A percentile compares a stretch with the other conserved stretches of the same genome.
These are phyloP conservation scores for Aspergillus coremiiformis DNA, from an alignment of 495 filamentous ascomycete genomes.

Conservation along the genomic window DNA sequence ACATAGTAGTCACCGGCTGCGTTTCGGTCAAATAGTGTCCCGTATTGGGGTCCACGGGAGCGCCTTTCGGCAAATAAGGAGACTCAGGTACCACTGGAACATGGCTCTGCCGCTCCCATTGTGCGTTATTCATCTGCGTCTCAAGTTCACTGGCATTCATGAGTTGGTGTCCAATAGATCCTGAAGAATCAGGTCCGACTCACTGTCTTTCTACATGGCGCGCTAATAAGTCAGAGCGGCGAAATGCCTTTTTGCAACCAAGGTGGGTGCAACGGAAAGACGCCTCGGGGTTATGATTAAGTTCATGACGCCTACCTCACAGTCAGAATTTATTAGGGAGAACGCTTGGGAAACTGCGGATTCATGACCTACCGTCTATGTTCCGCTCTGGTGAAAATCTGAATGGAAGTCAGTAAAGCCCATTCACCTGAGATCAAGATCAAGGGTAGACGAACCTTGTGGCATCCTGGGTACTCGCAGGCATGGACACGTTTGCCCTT, in stretches of 20 bases:
- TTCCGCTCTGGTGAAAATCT: slow-evolving; percentile 81
- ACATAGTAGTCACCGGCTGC: slow-evolving; percentile 34
- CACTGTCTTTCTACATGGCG: slow-evolving; percentile 82
- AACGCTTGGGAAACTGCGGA: not conserved
- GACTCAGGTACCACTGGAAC: slow-evolving; percentile 16
- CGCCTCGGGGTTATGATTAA: slow-evolving; percentile 71
- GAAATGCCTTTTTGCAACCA: slow-evolving; percentile 72
- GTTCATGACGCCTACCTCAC: slow-evolving; percentile 64
- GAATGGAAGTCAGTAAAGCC: slow-evolving; percentile 8
- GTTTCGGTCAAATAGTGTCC: slow-evolving; percentile 21
- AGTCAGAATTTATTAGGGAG: slow-evolving; percentile 3
- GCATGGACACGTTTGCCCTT: slow-evolving; percentile 75
- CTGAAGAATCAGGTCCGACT: slow-evolving; percentile 21
- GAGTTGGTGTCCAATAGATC: not conserved
- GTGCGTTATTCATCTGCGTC: slow-evolving; percentile 27
- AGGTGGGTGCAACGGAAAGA: slow-evolving; percentile 57
- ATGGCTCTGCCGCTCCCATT: slow-evolving; percentile 29
- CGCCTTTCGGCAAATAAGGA: slow-evolving; percentile 21
- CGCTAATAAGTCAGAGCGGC: slow-evolving; percentile 67
- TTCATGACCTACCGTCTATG: slow-evolving; percentile 58
- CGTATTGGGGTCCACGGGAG: slow-evolving; percentile 21
- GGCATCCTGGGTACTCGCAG: slow-evolving; percentile 55
- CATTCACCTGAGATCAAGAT: not conserved
- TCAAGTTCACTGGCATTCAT: slow-evolving; percentile 32
- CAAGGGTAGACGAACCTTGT: slow-evolving; percentile 45